phyloP scores from a whole-genome alignment of 2,329 filamentous ascomycete genomes.

The Diaporthe sp. region DNA sequence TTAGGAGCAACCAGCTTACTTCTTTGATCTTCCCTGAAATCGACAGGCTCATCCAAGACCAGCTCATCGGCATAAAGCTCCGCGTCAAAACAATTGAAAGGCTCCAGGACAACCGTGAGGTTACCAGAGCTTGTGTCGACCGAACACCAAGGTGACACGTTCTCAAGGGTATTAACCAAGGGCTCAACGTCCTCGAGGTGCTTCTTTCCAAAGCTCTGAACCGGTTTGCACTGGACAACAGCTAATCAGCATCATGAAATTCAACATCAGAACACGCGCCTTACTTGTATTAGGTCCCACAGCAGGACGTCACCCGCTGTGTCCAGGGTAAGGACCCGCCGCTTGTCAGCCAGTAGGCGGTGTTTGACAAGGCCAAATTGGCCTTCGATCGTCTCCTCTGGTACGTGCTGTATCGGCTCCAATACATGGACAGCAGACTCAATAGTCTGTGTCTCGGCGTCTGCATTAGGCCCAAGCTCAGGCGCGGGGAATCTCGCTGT shows the following conservation, averaged over 20 bases:
- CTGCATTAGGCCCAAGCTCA: constrained; percentile 66
- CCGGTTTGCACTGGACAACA: constrained; percentile 79
- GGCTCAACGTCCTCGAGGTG: constrained; percentile 93
- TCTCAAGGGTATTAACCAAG: constrained; percentile 88
- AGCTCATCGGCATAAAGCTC: constrained; percentile 97
- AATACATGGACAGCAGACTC: constrained; percentile 56
- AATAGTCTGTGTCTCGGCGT: constrained; percentile 60
- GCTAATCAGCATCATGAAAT: constrained; percentile 41
- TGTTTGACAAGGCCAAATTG: constrained; percentile 97
- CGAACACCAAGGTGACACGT: constrained; percentile 95
- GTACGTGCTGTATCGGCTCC: constrained; percentile 76
- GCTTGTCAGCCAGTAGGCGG: constrained; percentile 89
- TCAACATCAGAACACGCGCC: constrained; percentile 43
- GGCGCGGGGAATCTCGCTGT: constrained; percentile 81
- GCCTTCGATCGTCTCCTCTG: constrained; percentile 89
- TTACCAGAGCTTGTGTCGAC: constrained; percentile 94
- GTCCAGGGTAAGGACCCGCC: constrained; percentile 90
- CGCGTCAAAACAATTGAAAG: constrained; percentile 96
- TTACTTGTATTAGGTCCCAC: constrained; percentile 91
- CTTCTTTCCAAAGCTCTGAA: constrained; percentile 93
- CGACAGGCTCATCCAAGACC: constrained; percentile 77
- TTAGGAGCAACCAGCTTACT: constrained; percentile 67
- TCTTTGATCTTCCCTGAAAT: constrained; percentile 93
- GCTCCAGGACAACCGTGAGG: constrained; percentile 90
- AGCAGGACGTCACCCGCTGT: constrained; percentile 94